Percentiles rank a stretch among this genome's conserved stretches.
phyloP scores from a whole-genome alignment of 371 early-diverging fungal genomes.

The Mitosporidium daphniae region DNA sequence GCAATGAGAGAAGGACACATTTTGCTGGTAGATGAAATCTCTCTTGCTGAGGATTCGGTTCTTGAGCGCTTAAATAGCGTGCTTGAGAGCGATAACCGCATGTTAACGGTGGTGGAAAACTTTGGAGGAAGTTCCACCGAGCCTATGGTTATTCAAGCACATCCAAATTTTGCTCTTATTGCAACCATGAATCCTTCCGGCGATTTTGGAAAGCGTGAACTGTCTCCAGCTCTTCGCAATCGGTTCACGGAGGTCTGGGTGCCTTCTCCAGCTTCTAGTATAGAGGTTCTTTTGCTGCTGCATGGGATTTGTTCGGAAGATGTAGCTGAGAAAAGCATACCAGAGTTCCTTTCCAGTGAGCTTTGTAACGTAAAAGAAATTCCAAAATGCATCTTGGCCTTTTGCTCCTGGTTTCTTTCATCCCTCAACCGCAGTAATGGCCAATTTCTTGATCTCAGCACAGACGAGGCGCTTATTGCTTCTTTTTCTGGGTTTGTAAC shows the following conservation, averaged over 20 bases:
- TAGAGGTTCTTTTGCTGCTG: no score
- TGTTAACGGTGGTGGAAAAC: slow-evolving; percentile 63
- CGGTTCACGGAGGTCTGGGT: slow-evolving; percentile 97
- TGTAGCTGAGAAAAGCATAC: slow-evolving; percentile 3
- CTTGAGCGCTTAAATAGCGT: slow-evolving; percentile 91
- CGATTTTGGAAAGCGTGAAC: slow-evolving; percentile 95
- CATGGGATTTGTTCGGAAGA: slow-evolving; percentile 4
- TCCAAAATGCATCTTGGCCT: no score
- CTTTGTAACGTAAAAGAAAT: background rate
- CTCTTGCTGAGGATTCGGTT: slow-evolving; percentile 91
- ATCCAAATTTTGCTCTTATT: slow-evolving; percentile 43
- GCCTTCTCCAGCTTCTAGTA: no score
- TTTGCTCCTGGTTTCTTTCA: no score
- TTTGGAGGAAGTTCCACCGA: slow-evolving; percentile 12
- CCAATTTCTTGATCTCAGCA: no score
- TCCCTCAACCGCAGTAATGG: no score
- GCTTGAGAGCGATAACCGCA: slow-evolving; percentile 53
- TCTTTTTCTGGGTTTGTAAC: no score
- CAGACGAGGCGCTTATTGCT: no score
- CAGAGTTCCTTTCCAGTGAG: background rate
- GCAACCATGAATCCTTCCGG: slow-evolving; percentile 99
- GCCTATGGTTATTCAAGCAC: slow-evolving; percentile 26
- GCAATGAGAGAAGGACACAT: slow-evolving; percentile 65
- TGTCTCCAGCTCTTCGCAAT: slow-evolving; percentile 91
- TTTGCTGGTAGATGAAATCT: slow-evolving; percentile 96